Percentiles rank a stretch among this genome's conserved stretches.
phyloP scores from a whole-genome alignment of 1,284 basidiomycete species.

The Peniophora sp. region DNA sequence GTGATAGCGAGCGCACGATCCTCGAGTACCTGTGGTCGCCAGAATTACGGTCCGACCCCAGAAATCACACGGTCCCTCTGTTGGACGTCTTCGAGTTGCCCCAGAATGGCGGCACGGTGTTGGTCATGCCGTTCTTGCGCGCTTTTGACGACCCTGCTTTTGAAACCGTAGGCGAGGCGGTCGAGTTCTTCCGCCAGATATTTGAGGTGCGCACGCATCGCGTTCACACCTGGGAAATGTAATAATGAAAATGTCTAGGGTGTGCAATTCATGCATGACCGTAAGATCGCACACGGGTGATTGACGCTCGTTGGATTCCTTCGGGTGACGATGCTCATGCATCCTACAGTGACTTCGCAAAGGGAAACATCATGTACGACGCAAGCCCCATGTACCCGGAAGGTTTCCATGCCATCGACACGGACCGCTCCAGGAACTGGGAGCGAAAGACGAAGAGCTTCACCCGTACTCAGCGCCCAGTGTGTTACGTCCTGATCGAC shows the following conservation, averaged over 20 bases:
- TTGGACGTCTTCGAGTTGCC: not conserved
- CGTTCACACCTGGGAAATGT: too few species aligned
- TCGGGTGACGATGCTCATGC: too few species aligned
- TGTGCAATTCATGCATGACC: too few species aligned
- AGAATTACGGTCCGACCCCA: not conserved
- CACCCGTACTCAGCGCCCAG: constrained; percentile 16
- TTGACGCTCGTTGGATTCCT: too few species aligned
- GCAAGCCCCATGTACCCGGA: constrained; percentile 17
- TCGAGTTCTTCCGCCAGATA: too few species aligned
- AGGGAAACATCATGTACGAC: constrained; percentile 29
- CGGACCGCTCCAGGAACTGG: constrained; percentile 7
- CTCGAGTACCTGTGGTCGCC: not conserved
- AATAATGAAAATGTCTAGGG: too few species aligned
- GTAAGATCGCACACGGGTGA: too few species aligned
- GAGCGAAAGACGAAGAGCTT: constrained; percentile 12
- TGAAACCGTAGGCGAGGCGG: too few species aligned
- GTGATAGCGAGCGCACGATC: not conserved
- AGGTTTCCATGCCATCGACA: constrained; percentile 17
- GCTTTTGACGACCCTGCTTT: too few species aligned
- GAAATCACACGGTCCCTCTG: not conserved
- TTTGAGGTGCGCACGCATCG: too few species aligned
- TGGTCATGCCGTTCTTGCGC: too few species aligned
- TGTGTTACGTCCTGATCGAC: constrained; percentile 23
- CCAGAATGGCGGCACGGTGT: too few species aligned
- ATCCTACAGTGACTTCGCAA: constrained; percentile 26